These are phyloP conservation scores for Lactarius evosmus DNA, from an alignment of 768 basidiomycete genomes.

Conservation along the genomic window DNA sequence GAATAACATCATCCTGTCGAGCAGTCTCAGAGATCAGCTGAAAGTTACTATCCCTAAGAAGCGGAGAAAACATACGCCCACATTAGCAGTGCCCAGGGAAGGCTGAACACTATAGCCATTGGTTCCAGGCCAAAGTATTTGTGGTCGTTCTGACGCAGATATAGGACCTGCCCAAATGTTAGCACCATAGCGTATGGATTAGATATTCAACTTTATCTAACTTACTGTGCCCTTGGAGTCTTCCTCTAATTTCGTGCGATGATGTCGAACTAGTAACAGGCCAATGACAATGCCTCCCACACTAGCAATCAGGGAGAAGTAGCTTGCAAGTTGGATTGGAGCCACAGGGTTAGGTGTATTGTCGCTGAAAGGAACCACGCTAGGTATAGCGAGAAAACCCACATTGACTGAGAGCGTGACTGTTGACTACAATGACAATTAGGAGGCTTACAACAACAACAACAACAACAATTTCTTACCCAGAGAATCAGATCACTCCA, in stretches of 20 bases:
- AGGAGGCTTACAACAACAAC: not conserved
- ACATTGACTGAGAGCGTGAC: conserved; percentile 37
- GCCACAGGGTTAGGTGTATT: conserved; percentile 30
- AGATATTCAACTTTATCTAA: not conserved
- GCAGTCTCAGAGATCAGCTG: not conserved
- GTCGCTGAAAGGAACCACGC: conserved; percentile 9
- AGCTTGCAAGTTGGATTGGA: conserved; percentile 47
- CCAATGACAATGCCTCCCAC: conserved; percentile 47
- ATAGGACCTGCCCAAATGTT: conserved; percentile 23
- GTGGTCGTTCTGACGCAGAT: conserved; percentile 30
- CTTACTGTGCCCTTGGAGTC: conserved; percentile 25
- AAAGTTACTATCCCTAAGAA: not conserved
- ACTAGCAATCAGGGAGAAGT: conserved; percentile 45
- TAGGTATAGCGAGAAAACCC: conserved; percentile 36
- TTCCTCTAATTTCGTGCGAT: conserved; percentile 37
- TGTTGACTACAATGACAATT: conserved; percentile 27
- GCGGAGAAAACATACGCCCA: conserved; percentile 48
- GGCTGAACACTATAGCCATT: conserved; percentile 49
- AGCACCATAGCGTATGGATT: not conserved
- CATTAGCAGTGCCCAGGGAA: conserved; percentile 55
- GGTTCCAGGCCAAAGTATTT: conserved; percentile 44
- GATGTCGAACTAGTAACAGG: conserved; percentile 45
- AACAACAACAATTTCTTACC: not conserved
- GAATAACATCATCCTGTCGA: not conserved
- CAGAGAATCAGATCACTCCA: conserved; percentile 8